phyloP scores from a whole-genome alignment of 192 early-diverging fungal genomes.

The Coemansia sp. region DNA sequence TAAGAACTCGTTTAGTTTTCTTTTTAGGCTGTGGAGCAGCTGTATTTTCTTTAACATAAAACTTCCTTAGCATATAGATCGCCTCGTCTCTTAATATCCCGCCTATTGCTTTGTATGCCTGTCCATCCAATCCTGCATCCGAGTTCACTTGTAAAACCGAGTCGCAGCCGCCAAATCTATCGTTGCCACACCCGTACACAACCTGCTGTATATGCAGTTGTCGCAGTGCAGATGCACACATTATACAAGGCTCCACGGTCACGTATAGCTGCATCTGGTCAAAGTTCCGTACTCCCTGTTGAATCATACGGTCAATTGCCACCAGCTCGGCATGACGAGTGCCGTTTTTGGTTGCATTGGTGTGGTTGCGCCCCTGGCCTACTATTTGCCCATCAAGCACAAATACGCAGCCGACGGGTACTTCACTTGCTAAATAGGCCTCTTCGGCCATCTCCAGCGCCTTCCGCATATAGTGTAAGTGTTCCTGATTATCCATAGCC shows the following conservation, averaged over 20 bases:
- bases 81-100: conserved; percentile 79
- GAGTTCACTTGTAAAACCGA: conserved; percentile 75
- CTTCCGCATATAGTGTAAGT: conserved; percentile 16
- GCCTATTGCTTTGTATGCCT: conserved; percentile 59
- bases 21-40: conserved; percentile 83
- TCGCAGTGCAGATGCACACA: conserved; percentile 92
- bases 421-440: conserved; percentile 77
- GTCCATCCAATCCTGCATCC: conserved; percentile 45
- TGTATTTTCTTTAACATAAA: conserved; percentile 91
- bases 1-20: conserved; percentile 79
- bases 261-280: conserved; percentile 78
- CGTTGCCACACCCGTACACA: conserved; percentile 89
- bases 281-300: conserved; percentile 47
- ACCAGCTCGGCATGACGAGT: conserved; percentile 94
- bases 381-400: conserved; percentile 68
- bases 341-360: conserved; percentile 84
- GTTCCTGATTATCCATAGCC: neutral
- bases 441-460: conserved; percentile 69
- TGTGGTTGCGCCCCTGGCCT: conserved; percentile 81
- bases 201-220: conserved; percentile 79
- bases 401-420: conserved; percentile 96
- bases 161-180: conserved; percentile 96
- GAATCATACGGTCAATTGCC: conserved; percentile 80
- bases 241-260: conserved; percentile 96
- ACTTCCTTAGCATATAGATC: conserved; percentile 80